phyloP scores from a whole-genome alignment of 2,329 filamentous ascomycete species.

The Apiospora koreana region DNA sequence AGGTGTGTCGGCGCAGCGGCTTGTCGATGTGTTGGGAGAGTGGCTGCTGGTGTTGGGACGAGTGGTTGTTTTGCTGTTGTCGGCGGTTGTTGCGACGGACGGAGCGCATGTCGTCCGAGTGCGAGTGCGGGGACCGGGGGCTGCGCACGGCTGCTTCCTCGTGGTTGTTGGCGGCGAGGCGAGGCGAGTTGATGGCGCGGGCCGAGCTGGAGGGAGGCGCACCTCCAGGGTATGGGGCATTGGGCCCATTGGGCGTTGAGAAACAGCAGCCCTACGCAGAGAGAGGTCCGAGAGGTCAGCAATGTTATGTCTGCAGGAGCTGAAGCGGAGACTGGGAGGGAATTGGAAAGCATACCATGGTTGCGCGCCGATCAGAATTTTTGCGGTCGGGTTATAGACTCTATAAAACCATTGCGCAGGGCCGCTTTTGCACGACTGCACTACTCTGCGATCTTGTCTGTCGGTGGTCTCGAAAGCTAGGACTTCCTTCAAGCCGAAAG shows the following conservation, averaged over 20 bases:
- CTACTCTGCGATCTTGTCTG: not conserved
- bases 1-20: conserved; percentile 66
- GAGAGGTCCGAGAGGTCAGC: not conserved
- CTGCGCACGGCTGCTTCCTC: conserved; percentile 20
- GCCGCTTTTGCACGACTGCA: not conserved
- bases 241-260: conserved; percentile 52
- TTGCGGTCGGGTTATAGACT: not conserved
- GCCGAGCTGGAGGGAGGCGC: conserved; percentile 49
- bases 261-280: conserved; percentile 57
- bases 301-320: not conserved
- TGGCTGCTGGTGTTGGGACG: conserved; percentile 36
- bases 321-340: not conserved
- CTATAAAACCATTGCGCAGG: conserved; percentile 10
- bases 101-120: conserved; percentile 21
- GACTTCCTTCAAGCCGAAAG: not conserved
- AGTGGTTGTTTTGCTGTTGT: conserved; percentile 32
- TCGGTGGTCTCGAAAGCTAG: not conserved
- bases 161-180: conserved; percentile 21
- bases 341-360: not conserved
- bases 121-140: conserved; percentile 17
- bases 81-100: conserved; percentile 26
- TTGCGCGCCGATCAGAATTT: conserved; percentile 12
- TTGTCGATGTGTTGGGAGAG: conserved; percentile 69
- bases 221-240: conserved; percentile 55
- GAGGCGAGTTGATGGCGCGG: conserved; percentile 52